A percentile compares a stretch with the other conserved stretches of the same genome.
Conservation (phyloP, 306 rosid genomes). For the Oemleria cerasiformis region DNA sequence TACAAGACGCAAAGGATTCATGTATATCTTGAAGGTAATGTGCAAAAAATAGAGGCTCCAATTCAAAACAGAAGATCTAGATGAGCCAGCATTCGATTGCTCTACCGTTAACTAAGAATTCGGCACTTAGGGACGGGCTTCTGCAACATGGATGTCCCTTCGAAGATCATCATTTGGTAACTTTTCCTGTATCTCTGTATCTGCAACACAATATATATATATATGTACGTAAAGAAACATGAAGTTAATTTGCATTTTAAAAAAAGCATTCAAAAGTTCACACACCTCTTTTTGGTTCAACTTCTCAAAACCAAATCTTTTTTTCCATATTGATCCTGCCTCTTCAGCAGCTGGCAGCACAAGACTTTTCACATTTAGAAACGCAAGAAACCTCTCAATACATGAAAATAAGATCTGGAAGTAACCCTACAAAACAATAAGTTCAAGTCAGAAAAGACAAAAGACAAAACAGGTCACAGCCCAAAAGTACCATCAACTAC, state of each 20-base stretch:
- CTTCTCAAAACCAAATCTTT: constrained; percentile 61
- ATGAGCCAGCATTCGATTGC: not conserved
- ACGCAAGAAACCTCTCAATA: constrained; percentile 52
- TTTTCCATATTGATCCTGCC: constrained; percentile 70
- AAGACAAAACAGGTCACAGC: not conserved
- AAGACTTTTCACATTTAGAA: constrained; percentile 48
- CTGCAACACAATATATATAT: constrained; percentile 28
- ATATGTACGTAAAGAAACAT: not conserved
- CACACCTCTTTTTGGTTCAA: constrained; percentile 46
- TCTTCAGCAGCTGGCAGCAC: constrained; percentile 70
- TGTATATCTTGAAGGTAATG: constrained; percentile 41
- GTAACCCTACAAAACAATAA: constrained; percentile 52
- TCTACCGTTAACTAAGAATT: constrained; percentile 12
- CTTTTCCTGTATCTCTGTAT: constrained; percentile 42
- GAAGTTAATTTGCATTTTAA: not conserved
- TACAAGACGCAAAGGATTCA: constrained; percentile 40
- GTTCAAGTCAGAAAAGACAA: constrained; percentile 10
- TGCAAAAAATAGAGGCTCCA: constrained; percentile 23
- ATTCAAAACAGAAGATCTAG: constrained; percentile 13
- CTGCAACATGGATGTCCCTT: constrained; percentile 55
- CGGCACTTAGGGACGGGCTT: constrained; percentile 43
- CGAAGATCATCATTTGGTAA: constrained; percentile 81
- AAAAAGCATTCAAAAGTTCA: not conserved
- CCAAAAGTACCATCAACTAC: not conserved
- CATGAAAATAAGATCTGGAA: constrained; percentile 65